Evolutionary conservation across 2,329 filamentous ascomycete genomes (phyloP), one percentile per base, ranked within the genome.

Genomic region (Colletotrichum lini): DNA sequence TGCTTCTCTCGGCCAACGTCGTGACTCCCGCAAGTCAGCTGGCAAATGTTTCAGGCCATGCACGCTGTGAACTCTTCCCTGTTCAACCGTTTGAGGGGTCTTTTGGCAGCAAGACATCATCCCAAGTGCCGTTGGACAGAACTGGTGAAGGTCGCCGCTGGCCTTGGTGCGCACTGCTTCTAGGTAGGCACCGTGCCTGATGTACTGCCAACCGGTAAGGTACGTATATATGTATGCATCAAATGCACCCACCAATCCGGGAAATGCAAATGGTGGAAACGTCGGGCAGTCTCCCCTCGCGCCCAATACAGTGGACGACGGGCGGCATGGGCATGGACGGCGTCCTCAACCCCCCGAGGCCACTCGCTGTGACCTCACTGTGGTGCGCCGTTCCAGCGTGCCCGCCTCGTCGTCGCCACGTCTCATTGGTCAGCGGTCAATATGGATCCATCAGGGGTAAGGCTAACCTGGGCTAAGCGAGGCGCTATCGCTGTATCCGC

Each of bases 401-500:
- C 64, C 68, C 44, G 44, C 38, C 52, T 71, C 21, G 13, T 26
- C 38, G 16, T n/a, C 0, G 15, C 30, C 47, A 10, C 15, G 5
- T 3, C 15, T 50, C 3, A 72, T 72, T 72, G 69, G 69, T 30
- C 3, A 5, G 9, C 1, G 1, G 2, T 8, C 2, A 3, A 38
- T 1, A 58, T 70, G 56, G 57, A 44, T 12, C 30, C 58, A 26
- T 53, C 70, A 70, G 70, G 70, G 67, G 67, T 61, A 62, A 67
- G 65, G 67, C 67, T 61, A 69, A 53, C 66, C 35, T 47, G 42
- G 61, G 67, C 62, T 72, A 72, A 73, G 71, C 71, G 71, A 73
- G 63, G 71, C 68, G 71, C 71, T 73, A 73, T 71, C 71, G 63
- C 59, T 73, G 54, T 70, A 70, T 72, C 70, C 70, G 67, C 67